Evolutionary conservation across 192 early-diverging fungal genomes (phyloP), one percentile per base, ranked within the genome.

Genomic region (Coemansia erecta): DNA sequence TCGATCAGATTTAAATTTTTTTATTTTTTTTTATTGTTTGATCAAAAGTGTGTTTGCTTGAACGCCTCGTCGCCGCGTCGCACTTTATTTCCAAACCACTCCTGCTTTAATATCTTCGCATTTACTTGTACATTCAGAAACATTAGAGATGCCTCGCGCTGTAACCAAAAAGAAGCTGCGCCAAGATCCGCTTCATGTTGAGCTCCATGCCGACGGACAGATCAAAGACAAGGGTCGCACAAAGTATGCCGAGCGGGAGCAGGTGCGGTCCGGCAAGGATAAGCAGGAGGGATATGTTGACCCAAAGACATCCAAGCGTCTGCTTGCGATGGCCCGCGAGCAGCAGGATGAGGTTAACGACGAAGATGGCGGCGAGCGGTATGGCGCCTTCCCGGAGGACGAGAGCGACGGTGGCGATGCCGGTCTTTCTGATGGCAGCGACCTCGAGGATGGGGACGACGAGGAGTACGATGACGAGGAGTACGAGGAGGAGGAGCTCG

Each of bases 341-440:
- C 96, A 98, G 80, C 96, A 97, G 78, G 86, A 90, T 31, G 94
- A 98, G 69, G 70, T 95, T 6, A 86, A 85, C 12, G 82, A 87
- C 64, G 85, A 84, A 22, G 76, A 70, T 43, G 87, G 85, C 48
- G 85, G 83, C 43, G 84, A 87, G 53, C 28, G 28, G 28, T 81
- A 83, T 21, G 68, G 72, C 40, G 52, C 54, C n/a, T 53, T 48
- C 46, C 44, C 43, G 9, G 28, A 31, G 13, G 54, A 54, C 35
- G 61, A 47, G 18, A 52, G 52, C 44, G 46, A 41, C 56, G 39
- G 49, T 23, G 60, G 7, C 28, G 7, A 66, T 37, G 85, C 77
- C 31, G 73, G 74, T 18, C 84, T 47, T 3, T 53, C 54, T 37
- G 58, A 47, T 6, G 51, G 35, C 15, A 48, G 23, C 28, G 60